phyloP scores from a whole-genome alignment of 192 early-diverging fungal species.

The Podila minutissima region DNA sequence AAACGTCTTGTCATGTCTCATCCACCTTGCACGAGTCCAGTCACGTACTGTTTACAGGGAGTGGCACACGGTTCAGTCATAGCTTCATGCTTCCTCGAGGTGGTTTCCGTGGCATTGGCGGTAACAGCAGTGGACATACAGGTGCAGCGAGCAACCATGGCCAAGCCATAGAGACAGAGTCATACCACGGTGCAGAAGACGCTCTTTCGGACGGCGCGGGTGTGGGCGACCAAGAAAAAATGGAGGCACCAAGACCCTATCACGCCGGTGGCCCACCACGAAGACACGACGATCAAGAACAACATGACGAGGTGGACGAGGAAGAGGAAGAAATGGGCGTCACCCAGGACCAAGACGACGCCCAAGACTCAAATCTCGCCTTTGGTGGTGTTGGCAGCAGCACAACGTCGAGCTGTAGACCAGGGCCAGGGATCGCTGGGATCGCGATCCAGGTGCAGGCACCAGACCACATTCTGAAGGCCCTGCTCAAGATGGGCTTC shows the following conservation, averaged over 20 bases:
- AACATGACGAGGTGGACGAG: background rate
- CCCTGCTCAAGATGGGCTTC: conserved; percentile 34
- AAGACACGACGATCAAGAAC: background rate
- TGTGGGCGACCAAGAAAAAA: background rate
- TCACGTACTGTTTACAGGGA: conserved; percentile 30
- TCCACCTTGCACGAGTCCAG: conserved; percentile 31
- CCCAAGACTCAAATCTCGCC: conserved; percentile 35
- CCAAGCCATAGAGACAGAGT: conserved; percentile 4
- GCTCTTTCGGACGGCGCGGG: no score
- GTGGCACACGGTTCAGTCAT: conserved; percentile 36
- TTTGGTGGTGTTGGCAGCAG: conserved; percentile 42
- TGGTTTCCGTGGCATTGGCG: conserved; percentile 40
- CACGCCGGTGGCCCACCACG: background rate
- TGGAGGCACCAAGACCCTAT: background rate
- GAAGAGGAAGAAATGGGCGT: background rate
- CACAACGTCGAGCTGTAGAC: conserved; percentile 38
- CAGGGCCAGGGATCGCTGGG: conserved; percentile 40
- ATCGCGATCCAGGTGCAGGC: conserved; percentile 44
- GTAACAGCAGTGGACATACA: conserved; percentile 31
- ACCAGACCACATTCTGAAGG: conserved; percentile 23
- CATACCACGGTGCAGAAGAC: background rate
- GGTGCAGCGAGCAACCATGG: background rate
- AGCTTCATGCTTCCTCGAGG: conserved; percentile 44
- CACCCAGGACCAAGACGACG: background rate
- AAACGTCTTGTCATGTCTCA: conserved; percentile 35